Base-by-base conservation (phyloP, 306 rosid species). In the Aeschynomene evenia region DNA sequence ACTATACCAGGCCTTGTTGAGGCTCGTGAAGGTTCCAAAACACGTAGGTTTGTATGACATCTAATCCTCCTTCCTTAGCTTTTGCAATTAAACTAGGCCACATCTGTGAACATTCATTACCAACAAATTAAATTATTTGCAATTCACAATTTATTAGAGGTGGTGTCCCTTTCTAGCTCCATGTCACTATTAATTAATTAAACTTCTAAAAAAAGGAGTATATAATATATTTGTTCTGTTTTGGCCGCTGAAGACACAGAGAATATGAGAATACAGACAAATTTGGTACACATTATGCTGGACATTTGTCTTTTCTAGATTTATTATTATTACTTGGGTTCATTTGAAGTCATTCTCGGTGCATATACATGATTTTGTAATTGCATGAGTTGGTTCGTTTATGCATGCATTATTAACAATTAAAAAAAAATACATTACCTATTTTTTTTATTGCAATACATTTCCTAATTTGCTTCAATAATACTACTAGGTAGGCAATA, bases 21-120 rank as follows among this genome's bases (percentile, higher is more conserved):
- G 90, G 94, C 61, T 93, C 98, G 23, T 93, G 96, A 74, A 90
- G 84, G 83, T 93, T 88, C 98, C 98, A 90, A 77, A 93, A 93
- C 46, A 90, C 97, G 20, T 90, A 87, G 31, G 97, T 93, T 77
- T 90, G 88, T 68, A 93, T 88, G 39, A 81, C 97, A 65, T 88
- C 89, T 66, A 93, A 28, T 40, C 97, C 97, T 7, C 98, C 98
- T 72, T 78, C 80, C 74, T 81, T 90, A 46, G 97, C 98, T 76
- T 85, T 88, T 9, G 87, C 81, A 68, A 93, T 82, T 66, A 93
- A 58, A 64, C 84, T 59, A 12, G 90, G 81, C 97, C 98, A 90
- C 92, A 90, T 90, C 98, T 93, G 75, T 82, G 63, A 1, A 14
- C 18, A 56, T 55, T 7, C 6, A 43, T n/a, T n/a, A n/a, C n/a